Percentiles rank a stretch among this genome's conserved stretches.
Conservation (phyloP, 2,329 filamentous ascomycete species). For the Aspergillus luchuensis region DNA sequence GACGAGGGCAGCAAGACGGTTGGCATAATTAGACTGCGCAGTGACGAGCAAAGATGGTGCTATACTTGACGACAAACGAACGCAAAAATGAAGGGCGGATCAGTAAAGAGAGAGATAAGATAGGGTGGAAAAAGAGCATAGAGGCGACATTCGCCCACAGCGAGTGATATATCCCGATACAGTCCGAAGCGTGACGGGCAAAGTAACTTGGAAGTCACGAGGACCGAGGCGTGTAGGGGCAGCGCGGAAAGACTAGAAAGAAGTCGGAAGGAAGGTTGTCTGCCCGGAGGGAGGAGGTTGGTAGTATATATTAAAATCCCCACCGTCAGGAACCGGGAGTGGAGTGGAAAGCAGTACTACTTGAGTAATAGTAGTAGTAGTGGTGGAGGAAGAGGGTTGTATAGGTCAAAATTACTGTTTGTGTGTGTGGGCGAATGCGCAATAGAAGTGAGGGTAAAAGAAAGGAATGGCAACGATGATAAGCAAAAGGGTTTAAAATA, state of each 20-base stretch:
- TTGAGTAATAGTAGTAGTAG: not conserved
- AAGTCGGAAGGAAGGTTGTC: not conserved
- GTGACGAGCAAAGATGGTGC: conserved; percentile 49
- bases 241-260: not conserved
- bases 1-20: conserved; percentile 92
- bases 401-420: conserved; percentile 29
- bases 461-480: conserved; percentile 30
- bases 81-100: conserved; percentile 38
- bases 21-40: conserved; percentile 72
- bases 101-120: conserved; percentile 46
- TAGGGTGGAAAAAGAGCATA: conserved; percentile 47
- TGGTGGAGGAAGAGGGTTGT: conserved; percentile 4
- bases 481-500: too few species aligned
- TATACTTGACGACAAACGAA: conserved; percentile 42
- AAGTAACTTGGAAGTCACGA: conserved; percentile 15
- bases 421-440: conserved; percentile 38
- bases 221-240: not conserved
- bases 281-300: conserved; percentile 13
- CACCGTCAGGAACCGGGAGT: conserved; percentile 8
- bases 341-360: not conserved
- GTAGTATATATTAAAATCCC: conserved; percentile 7
- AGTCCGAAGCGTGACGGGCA: conserved; percentile 11
- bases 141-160: conserved; percentile 45
- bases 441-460: conserved; percentile 29
- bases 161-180: conserved; percentile 17